Conservation (phyloP, 2,329 filamentous ascomycete species). For the Penicillium glabrum region DNA sequence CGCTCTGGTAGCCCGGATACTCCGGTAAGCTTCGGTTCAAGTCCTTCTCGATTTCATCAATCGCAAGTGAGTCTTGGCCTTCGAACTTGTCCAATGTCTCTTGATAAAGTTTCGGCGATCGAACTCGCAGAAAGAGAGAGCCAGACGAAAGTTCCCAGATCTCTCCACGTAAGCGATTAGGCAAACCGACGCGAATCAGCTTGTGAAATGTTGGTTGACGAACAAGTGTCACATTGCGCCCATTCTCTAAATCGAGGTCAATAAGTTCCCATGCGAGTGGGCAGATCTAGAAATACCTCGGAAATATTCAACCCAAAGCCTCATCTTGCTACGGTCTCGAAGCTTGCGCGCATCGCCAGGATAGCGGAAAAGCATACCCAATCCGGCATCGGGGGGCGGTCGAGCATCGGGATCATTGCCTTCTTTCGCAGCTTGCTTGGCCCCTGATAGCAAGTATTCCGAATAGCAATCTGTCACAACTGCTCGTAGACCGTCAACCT, state of each 20-base stretch:
- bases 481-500: conserved; percentile 78
- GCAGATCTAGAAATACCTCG: conserved; percentile 45
- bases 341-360: conserved; percentile 93
- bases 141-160: conserved; percentile 95
- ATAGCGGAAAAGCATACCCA: conserved; percentile 91
- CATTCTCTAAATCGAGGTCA: conserved; percentile 65
- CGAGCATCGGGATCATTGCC: conserved; percentile 44
- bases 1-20: conserved; percentile 94
- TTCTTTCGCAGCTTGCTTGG: conserved; percentile 51
- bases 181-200: conserved; percentile 89
- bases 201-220: conserved; percentile 98
- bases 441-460: conserved; percentile 67
- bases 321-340: conserved; percentile 93
- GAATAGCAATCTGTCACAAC: conserved; percentile 88
- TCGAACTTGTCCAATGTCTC: conserved; percentile 82
- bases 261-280: background rate
- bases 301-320: conserved; percentile 94
- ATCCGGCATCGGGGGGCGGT: conserved; percentile 81
- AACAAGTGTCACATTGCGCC: conserved; percentile 85
- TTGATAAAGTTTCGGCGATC: conserved; percentile 77
- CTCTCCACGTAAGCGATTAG: conserved; percentile 88
- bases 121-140: conserved; percentile 81
- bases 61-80: conserved; percentile 86
- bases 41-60: conserved; percentile 99
- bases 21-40: conserved; percentile 94